Evolutionary conservation across 2,329 filamentous ascomycete genomes (phyloP), one percentile per base, ranked within the genome.

Genomic region (Akanthomyces dipterigenus): DNA sequence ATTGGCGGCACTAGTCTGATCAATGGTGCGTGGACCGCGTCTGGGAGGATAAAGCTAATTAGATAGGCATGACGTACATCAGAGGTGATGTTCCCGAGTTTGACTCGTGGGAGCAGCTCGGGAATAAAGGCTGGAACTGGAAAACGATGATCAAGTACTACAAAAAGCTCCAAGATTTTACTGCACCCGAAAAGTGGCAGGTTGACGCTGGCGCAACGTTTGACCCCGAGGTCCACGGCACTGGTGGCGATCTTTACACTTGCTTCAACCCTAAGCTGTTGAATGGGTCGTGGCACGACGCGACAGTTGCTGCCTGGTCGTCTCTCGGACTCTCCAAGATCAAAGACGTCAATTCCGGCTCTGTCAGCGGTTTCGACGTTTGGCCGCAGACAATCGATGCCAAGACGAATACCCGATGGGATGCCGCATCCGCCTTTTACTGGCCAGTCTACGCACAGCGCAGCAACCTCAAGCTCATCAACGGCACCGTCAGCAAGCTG

Each of bases 91-190:
- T 68, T 8, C 68, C 73, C 1, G 71, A 80, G 55, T 73, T 78
- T 45, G 74, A 80, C 59, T 73, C 73, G 5, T 80, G 77, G 77
- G 76, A 77, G 61, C 2, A 60, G 11, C 68, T 80, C 2, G 77
- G 77, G 1, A 79, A 78, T 59, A 57, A 68, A 2, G 77, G 76
- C 12, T 80, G 78, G 78, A 75, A 76, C 48, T 80, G 77, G 74
- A 67, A 77, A 1, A 66, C 70, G 5, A 67, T 84, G 26, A 71
- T 76, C 7, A 76, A 75, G 0, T 82, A 82, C 63, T 78, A 79
- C 65, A 77, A 75, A 36, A 76, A 77, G 66, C 72, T 76, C 12
- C 75, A 78, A 64, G 65, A 63, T 3, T 75, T 76, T 43, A 69
- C 70, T 1, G 49, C 66, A 0, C 77, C 77, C 1, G 70, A 66